Base-by-base conservation (phyloP, 1,139 yeast species). In the Saccharomyces hybrid region DNA sequence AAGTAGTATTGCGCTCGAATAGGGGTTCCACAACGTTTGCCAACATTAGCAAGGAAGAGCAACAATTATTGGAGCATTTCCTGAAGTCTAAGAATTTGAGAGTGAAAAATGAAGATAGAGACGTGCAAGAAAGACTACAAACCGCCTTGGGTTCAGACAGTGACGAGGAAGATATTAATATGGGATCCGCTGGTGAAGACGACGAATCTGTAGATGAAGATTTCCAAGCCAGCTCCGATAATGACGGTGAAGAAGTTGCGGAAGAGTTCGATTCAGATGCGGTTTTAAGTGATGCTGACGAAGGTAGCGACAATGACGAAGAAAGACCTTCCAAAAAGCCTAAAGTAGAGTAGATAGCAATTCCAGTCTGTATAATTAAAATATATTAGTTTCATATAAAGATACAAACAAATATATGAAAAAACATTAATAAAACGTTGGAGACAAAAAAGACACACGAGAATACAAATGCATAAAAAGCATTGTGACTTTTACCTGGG, bases 21-120 rank as follows among this genome's bases (percentile, higher is more conserved):
- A 81, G 81, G 57, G 84, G 82, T 54, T 78, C 88, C 26, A 95
- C 91, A 63, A 83, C 84, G 51, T 93, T 93, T 72, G 95, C 96
- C 57, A 88, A 88, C 67, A 88, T 93, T 62, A 87, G 87, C 60
- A 82, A 90, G 68, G 97, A 89, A 62, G 99, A 93, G 68, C 98
- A 91, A 70, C 83, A 80, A 54, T 74, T 81, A 3, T 78, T 93
- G 58, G 97, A 91, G 68, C 77, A 77, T 48, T 93, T 79, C 76
- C 81, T 95, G 71, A 79, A 79, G 64, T 82, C 84, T 54, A 91
- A 88, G 78, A 88, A 87, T 53, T 74, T 93, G 59, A 78, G 82
- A 61, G 88, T 93, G 55, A 86, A 86, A 75, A 90, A 91, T 69
- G 98, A 93, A 68, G 95, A 89, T 60, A 88, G 84, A 64, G 87